These are phyloP conservation scores for Schwanniomyces pseudopolymorphus DNA, from an alignment of 805 yeast genomes.

Conservation along the genomic window DNA sequence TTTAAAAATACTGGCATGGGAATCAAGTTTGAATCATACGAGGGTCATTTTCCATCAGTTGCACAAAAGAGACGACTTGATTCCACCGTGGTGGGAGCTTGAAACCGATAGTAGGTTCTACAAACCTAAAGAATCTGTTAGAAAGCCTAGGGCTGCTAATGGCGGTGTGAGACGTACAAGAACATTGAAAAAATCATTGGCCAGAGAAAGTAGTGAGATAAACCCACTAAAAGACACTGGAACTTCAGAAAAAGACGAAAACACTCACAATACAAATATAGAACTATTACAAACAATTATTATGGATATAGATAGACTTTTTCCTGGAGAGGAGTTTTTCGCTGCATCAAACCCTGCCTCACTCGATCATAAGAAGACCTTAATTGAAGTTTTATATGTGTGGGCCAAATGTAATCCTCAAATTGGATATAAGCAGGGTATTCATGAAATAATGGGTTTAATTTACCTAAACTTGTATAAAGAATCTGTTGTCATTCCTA, in stretches of 20 bases:
- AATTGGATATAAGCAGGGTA: conserved; percentile 54
- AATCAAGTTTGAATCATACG: conserved; percentile 22
- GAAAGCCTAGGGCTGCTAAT: conserved; percentile 1
- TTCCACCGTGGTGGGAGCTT: conserved; percentile 37
- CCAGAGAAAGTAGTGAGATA: conserved; percentile 16
- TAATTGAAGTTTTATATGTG: conserved; percentile 45
- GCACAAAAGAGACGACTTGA: conserved; percentile 25
- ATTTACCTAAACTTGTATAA: conserved; percentile 39
- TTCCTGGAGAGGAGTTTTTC: conserved; percentile 45
- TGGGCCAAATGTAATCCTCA: conserved; percentile 51
- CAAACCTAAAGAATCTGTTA: conserved; percentile 12
- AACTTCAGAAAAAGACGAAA: conserved; percentile 2
- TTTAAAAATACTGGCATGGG: conserved; percentile 36
- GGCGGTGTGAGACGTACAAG: conserved; percentile 1
- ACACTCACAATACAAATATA: conserved; percentile 24
- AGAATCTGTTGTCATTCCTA: conserved; percentile 33
- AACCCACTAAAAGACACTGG: conserved; percentile 17
- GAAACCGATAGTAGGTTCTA: conserved; percentile 29
- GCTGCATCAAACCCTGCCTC: conserved; percentile 15
- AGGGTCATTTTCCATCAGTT: conserved; percentile 37
- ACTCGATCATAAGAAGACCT: conserved; percentile 19
- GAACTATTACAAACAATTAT: conserved; percentile 44
- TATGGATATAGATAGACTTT: conserved; percentile 52
- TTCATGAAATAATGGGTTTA: conserved; percentile 54
- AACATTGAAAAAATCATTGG: conserved; percentile 11